Evolutionary conservation across 495 filamentous ascomycete species (phyloP).

Genomic region (Penicillium parvum): DNA sequence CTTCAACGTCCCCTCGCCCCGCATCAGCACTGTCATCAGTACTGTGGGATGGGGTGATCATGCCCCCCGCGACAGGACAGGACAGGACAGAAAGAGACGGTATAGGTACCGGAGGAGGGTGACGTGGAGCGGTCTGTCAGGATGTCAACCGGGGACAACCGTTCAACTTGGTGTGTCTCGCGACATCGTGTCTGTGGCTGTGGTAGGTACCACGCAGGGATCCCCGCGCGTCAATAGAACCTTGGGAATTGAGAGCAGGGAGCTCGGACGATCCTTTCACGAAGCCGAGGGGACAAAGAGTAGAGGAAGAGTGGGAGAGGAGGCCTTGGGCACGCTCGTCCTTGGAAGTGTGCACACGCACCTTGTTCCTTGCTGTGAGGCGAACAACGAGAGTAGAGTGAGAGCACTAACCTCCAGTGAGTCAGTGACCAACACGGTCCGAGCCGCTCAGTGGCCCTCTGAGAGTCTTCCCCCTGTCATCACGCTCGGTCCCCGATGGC

Average conservation of each 20-base stretch:
- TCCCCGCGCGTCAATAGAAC: slow-evolving; percentile 3
- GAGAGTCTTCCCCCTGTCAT: too few species aligned
- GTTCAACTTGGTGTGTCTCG: slow-evolving; percentile 20
- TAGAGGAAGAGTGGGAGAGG: not conserved
- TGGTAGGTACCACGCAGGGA: slow-evolving; percentile 18
- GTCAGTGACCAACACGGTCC: slow-evolving; percentile 20
- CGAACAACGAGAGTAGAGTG: too few species aligned
- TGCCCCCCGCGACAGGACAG: slow-evolving; percentile 1
- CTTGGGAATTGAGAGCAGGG: slow-evolving; percentile 2
- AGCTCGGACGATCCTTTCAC: not conserved
- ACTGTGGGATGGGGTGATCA: slow-evolving; percentile 1
- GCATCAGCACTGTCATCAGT: slow-evolving; percentile 9
- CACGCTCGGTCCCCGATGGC: not conserved
- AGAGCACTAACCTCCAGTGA: not conserved
- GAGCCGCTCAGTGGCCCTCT: slow-evolving; percentile 22
- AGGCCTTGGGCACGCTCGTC: not conserved
- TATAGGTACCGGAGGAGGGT: slow-evolving; percentile 13
- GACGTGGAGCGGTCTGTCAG: slow-evolving; percentile 24
- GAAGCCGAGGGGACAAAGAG: not conserved
- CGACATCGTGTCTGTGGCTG: slow-evolving; percentile 17
- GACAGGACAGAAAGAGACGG: slow-evolving; percentile 2
- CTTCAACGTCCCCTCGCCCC: slow-evolving; percentile 10
- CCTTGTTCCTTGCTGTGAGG: too few species aligned
- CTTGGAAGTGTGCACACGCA: not conserved
- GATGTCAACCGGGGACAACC: slow-evolving; percentile 15